phyloP scores from a whole-genome alignment of 768 basidiomycete species.

The Boletus sp. region DNA sequence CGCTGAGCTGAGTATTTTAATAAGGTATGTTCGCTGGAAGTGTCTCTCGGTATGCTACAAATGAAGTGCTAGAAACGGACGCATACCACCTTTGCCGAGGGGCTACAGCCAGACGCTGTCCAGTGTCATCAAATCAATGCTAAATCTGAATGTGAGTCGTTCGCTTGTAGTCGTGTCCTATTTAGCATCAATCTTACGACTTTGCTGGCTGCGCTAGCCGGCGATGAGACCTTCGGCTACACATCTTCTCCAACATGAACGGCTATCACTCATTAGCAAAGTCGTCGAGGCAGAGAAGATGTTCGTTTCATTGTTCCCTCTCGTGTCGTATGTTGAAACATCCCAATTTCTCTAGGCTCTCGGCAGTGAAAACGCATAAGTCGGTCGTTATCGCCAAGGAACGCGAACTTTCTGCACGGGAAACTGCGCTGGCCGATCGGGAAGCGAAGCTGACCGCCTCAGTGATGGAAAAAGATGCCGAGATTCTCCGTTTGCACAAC shows the following conservation, averaged over 20 bases:
- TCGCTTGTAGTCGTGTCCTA: not conserved
- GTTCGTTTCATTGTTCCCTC: constrained; percentile 37
- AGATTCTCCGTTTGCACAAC: constrained; percentile 51
- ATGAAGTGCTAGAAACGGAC: constrained; percentile 57
- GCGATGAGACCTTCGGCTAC: constrained; percentile 83
- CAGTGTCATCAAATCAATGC: constrained; percentile 82
- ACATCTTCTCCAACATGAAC: constrained; percentile 79
- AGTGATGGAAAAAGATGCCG: constrained; percentile 57
- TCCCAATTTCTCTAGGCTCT: constrained; percentile 43
- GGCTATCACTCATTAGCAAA: constrained; percentile 66
- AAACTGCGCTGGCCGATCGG: constrained; percentile 51
- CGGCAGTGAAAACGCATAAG: constrained; percentile 64
- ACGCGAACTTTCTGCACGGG: constrained; percentile 59
- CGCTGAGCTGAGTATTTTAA: constrained; percentile 75
- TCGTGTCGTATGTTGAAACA: not conserved
- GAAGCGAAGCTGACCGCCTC: constrained; percentile 51
- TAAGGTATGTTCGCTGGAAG: constrained; percentile 52
- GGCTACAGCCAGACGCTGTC: constrained; percentile 75
- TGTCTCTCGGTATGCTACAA: not conserved
- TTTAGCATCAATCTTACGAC: not conserved
- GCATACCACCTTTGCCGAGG: constrained; percentile 87
- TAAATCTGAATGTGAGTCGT: constrained; percentile 70
- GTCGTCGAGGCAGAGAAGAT: constrained; percentile 78
- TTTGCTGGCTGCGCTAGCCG: constrained; percentile 45
- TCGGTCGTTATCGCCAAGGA: constrained; percentile 55